Base-by-base conservation (phyloP, 345 rosid species). In the Eucalyptus regnans region DNA sequence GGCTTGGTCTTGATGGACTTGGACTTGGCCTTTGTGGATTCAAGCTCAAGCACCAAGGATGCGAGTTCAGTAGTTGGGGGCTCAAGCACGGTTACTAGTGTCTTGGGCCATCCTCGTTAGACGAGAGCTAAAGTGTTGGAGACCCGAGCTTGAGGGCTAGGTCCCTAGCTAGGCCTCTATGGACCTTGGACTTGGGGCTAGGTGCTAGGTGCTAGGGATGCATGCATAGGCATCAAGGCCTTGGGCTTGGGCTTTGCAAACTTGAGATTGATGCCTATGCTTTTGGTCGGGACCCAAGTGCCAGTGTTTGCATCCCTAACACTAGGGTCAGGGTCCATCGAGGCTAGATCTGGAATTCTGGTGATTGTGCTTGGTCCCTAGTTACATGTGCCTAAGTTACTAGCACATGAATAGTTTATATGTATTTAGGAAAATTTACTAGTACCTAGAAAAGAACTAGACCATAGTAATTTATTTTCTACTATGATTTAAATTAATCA, bases 41-140 rank as follows among this genome's bases (percentile, higher is more conserved):
- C 6, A 1, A 22, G 27, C 6, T 22, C 0, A 23, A 2, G 62
- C 62, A 9, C 29, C 12, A 4, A 56, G 58, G 58, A 52, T 0
- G 5, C 1, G 5, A 7, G 10, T 18, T 52, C 2, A 52, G 4
- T 52, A 52, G 25, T 20, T 52, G 10, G 58, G 58, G 10, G 25
- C 58, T 52, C 0, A 1, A 52, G 62, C 62, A 22, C 0, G 27
- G 12, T 29, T 12, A 56, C 29, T 56, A 56, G 62, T 56, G 29
- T 23, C 5, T 56, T 23, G 1, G 29, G 62, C 62, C 62, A 23
- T 56, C 62, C 62, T 56, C 3, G 3, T 56, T 23, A 56, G 5
- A 4, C 0, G 11, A 23, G 62, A 9, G 6, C 62, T 56, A 3
- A 23, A 56, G 62, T 56, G 62, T 56, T 56, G 62, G 29, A 23